Evolutionary conservation across 768 basidiomycete genomes (phyloP).

Genomic region (Pluteus cervinus): DNA sequence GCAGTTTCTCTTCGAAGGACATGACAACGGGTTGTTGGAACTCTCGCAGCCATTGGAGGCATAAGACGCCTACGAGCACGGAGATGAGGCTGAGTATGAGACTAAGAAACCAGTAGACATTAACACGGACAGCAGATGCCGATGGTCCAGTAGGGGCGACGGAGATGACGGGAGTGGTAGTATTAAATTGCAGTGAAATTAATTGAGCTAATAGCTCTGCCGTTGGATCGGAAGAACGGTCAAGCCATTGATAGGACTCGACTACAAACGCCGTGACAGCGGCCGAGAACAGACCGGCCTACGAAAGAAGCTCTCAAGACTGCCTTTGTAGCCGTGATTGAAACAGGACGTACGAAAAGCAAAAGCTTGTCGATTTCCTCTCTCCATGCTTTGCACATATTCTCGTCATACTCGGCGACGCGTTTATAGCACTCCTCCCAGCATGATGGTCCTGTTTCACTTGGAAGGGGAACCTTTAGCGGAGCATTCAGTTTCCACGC

Average conservation of each 20-base stretch:
- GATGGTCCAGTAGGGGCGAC: background rate
- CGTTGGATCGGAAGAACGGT: conserved; percentile 1
- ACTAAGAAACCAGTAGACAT: conserved; percentile 10
- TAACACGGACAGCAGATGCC: conserved; percentile 3
- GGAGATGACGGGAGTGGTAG: background rate
- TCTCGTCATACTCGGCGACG: conserved; percentile 17
- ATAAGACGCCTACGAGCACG: conserved; percentile 8
- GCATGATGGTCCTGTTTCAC: no score
- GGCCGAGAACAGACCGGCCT: conserved; percentile 19
- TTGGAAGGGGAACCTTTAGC: no score
- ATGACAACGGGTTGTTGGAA: background rate
- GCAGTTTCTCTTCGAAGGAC: background rate
- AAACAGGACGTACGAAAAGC: conserved; percentile 21
- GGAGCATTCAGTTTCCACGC: no score
- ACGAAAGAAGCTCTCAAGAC: no score
- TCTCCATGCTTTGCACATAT: conserved; percentile 23
- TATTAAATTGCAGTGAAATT: background rate
- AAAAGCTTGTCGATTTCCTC: conserved; percentile 24
- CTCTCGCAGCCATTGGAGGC: conserved; percentile 2
- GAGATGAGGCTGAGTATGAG: conserved; percentile 4
- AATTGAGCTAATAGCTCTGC: conserved; percentile 4
- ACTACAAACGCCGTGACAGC: conserved; percentile 16
- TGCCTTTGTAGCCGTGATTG: no score
- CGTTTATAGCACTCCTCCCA: conserved; percentile 19
- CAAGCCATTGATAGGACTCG: conserved; percentile 12